Percentiles rank a stretch among this genome's conserved stretches.
Conservation (phyloP, 2,329 filamentous ascomycete genomes). For the Lachnum nothofagi region DNA sequence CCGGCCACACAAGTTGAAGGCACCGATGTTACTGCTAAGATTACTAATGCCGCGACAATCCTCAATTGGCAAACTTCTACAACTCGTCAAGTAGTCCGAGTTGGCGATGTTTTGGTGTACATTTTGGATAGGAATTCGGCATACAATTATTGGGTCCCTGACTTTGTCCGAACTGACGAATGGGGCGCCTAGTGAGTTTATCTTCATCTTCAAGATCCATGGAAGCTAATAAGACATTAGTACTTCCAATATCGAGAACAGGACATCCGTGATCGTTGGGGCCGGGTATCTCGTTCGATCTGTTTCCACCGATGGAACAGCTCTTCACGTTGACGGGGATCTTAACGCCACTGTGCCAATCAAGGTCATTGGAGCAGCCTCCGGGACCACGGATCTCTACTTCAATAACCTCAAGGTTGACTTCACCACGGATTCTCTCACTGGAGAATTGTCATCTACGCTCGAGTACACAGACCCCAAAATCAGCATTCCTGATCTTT, state of each 20-base stretch:
- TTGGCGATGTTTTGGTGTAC: constrained; percentile 35
- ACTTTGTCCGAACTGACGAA: constrained; percentile 40
- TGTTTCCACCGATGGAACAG: constrained; percentile 49
- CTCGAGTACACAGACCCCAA: constrained; percentile 47
- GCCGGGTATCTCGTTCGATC: constrained; percentile 61
- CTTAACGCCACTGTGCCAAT: constrained; percentile 64
- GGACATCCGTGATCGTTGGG: constrained; percentile 53
- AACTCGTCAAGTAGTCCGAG: constrained; percentile 47
- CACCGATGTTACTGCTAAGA: constrained; percentile 30
- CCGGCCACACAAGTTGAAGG: constrained; percentile 33
- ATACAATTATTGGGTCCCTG: constrained; percentile 64
- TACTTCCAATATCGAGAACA: constrained; percentile 30
- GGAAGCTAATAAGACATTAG: constrained; percentile 15
- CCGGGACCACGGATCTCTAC: constrained; percentile 47
- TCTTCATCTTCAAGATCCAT: not conserved
- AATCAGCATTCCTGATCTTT: constrained; percentile 53
- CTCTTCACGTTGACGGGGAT: constrained; percentile 62
- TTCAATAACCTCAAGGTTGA: constrained; percentile 52
- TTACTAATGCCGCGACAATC: constrained; percentile 40
- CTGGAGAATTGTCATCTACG: constrained; percentile 46
- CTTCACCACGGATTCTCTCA: constrained; percentile 38
- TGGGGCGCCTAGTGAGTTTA: constrained; percentile 32
- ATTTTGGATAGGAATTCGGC: constrained; percentile 56
- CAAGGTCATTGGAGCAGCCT: constrained; percentile 61
- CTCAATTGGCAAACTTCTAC: constrained; percentile 52